These are phyloP conservation scores for Leccinum pachyderme DNA, from an alignment of 1,284 basidiomycete genomes.

Conservation along the genomic window DNA sequence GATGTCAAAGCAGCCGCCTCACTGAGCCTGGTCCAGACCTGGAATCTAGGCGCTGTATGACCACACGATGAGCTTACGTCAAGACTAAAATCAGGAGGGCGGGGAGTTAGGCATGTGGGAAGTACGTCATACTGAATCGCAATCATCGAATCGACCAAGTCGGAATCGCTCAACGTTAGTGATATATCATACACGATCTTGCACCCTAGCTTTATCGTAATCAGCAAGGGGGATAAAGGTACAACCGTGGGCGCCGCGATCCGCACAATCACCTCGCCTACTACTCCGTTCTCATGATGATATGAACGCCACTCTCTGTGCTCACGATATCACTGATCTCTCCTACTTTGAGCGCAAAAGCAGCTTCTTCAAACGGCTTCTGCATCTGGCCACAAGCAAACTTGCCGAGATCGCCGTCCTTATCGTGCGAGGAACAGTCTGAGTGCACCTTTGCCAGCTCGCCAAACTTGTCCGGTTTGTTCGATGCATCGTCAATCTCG, in stretches of 20 bases:
- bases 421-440: conserved; percentile 83
- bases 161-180: background rate
- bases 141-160: background rate
- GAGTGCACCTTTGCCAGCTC: conserved; percentile 75
- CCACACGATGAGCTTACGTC: too few species aligned
- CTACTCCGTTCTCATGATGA: conserved; percentile 88
- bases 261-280: background rate
- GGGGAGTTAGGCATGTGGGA: too few species aligned
- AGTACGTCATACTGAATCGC: too few species aligned
- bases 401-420: conserved; percentile 83
- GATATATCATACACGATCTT: conserved; percentile 5
- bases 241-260: background rate
- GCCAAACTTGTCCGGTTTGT: conserved; percentile 57
- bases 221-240: background rate
- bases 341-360: conserved; percentile 79
- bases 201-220: background rate
- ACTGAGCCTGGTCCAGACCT: background rate
- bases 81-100: too few species aligned
- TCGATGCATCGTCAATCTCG: conserved; percentile 56
- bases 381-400: conserved; percentile 95
- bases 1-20: background rate
- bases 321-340: conserved; percentile 85
- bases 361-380: conserved; percentile 93
- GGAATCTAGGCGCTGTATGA: background rate
- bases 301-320: conserved; percentile 95